Conservation (phyloP, 1,284 basidiomycete genomes). For the Flammula alnicola region DNA sequence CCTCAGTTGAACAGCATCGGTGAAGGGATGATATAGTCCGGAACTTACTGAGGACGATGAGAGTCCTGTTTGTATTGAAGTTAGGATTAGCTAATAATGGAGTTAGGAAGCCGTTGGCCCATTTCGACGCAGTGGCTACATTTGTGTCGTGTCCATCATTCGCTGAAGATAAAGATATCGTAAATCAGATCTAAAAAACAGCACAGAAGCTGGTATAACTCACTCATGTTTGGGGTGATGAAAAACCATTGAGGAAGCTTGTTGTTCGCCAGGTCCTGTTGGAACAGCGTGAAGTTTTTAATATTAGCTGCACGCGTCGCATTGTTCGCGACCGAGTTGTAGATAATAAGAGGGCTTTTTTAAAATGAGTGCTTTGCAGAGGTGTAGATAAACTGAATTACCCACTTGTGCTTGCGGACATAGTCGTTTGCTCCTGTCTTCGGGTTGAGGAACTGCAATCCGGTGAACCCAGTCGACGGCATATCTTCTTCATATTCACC, state of each 20-base stretch:
- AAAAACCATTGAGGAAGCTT: constrained; percentile 65
- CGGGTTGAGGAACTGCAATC: constrained; percentile 42
- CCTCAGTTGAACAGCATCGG: neutral
- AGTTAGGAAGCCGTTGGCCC: constrained; percentile 58
- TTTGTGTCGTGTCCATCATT: constrained; percentile 67
- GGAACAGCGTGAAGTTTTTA: constrained; percentile 70
- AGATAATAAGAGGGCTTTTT: constrained; percentile 50
- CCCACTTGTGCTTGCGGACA: constrained; percentile 60
- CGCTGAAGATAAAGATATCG: constrained; percentile 8
- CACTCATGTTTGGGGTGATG: constrained; percentile 61
- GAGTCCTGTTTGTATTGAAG: constrained; percentile 30
- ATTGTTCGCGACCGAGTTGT: constrained; percentile 49
- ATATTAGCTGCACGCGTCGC: constrained; percentile 49
- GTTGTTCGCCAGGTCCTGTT: constrained; percentile 53
- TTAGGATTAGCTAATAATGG: constrained; percentile 47
- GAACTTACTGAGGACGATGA: constrained; percentile 29
- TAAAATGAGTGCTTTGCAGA: neutral
- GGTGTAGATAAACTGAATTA: neutral
- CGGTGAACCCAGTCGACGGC: constrained; percentile 56
- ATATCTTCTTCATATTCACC: constrained; percentile 63
- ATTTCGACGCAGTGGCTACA: constrained; percentile 51
- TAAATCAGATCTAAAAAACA: neutral
- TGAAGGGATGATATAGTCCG: neutral
- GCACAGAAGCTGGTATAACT: constrained; percentile 26
- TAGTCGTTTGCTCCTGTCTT: constrained; percentile 45